phyloP scores from a whole-genome alignment of 805 yeast genomes.

The Yarrowia osloensis region DNA sequence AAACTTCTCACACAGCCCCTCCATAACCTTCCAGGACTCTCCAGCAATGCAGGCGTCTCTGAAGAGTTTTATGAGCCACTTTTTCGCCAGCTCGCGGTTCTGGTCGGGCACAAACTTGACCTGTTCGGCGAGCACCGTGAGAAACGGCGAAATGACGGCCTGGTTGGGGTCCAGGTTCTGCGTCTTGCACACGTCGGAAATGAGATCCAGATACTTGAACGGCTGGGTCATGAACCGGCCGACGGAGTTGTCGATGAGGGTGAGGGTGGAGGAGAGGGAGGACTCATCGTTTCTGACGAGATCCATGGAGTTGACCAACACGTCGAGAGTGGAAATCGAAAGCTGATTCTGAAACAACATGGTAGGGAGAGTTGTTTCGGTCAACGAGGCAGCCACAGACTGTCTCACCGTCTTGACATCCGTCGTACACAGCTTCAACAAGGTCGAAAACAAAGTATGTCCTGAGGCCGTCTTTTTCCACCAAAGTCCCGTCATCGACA shows the following conservation, averaged over 20 bases:
- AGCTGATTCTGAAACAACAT: slow-evolving; percentile 23
- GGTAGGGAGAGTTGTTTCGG: slow-evolving; percentile 12
- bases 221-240: slow-evolving; percentile 73
- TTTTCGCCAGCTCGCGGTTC: slow-evolving; percentile 38
- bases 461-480: slow-evolving; percentile 11
- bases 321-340: slow-evolving; percentile 6
- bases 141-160: slow-evolving; percentile 56
- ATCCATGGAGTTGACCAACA: slow-evolving; percentile 23
- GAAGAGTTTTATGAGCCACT: slow-evolving; percentile 56
- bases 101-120: slow-evolving; percentile 51
- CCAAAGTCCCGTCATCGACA: slow-evolving; percentile 18
- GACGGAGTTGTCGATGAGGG: slow-evolving; percentile 71
- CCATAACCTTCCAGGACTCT: slow-evolving; percentile 49
- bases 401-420: neutral
- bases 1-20: slow-evolving; percentile 16
- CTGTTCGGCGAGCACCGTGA: slow-evolving; percentile 67
- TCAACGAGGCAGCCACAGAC: slow-evolving; percentile 6
- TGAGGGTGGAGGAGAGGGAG: slow-evolving; percentile 36
- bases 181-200: slow-evolving; percentile 37
- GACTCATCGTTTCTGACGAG: neutral
- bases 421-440: neutral
- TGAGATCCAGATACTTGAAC: slow-evolving; percentile 75
- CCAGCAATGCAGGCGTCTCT: slow-evolving; percentile 57
- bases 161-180: slow-evolving; percentile 38
- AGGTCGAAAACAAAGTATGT: neutral